Conservation (phyloP, 257 asterid species). For the Eucommia ulmoides region DNA sequence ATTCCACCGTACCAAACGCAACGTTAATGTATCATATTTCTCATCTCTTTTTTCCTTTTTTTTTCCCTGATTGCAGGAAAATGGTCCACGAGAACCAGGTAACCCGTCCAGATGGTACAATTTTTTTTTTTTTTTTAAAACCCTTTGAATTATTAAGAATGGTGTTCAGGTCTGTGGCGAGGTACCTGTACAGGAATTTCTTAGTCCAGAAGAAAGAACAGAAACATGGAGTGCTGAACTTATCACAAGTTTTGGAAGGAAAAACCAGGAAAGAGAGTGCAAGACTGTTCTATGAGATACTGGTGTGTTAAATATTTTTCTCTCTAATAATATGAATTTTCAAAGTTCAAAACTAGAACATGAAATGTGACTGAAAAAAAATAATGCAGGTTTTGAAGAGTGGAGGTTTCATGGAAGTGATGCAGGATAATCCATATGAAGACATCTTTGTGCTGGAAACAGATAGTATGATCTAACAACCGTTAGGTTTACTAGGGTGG, state of each 20-base stretch:
- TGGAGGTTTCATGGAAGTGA: slow-evolving; percentile 42
- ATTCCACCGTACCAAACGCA: too few relatives aligned
- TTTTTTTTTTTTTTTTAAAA: slow-evolving; percentile 2
- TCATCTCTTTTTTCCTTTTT: too few relatives aligned
- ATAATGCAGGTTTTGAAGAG: slow-evolving; percentile 68
- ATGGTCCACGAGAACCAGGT: slow-evolving; percentile 58
- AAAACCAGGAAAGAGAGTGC: slow-evolving; percentile 58
- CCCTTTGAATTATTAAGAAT: slow-evolving; percentile 1
- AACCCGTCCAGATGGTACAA: slow-evolving; percentile 7
- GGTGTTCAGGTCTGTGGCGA: slow-evolving; percentile 36
- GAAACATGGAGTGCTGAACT: slow-evolving; percentile 27
- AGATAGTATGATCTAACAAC: too few relatives aligned
- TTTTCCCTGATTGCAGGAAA: slow-evolving; percentile 28
- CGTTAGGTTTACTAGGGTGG: too few relatives aligned
- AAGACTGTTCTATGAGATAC: slow-evolving; percentile 55
- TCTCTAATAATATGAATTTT: not conserved
- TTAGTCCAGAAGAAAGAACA: slow-evolving; percentile 19
- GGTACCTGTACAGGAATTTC: slow-evolving; percentile 33
- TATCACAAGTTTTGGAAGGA: slow-evolving; percentile 29
- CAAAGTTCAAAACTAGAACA: not conserved
- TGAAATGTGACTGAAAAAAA: too few relatives aligned
- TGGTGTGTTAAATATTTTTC: slow-evolving; percentile 33
- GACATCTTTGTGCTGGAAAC: slow-evolving; percentile 39
- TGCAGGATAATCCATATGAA: slow-evolving; percentile 40
- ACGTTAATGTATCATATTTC: too few relatives aligned